Conservation (phyloP, 257 asterid genomes). For the Lithospermum erythrorhizon region DNA sequence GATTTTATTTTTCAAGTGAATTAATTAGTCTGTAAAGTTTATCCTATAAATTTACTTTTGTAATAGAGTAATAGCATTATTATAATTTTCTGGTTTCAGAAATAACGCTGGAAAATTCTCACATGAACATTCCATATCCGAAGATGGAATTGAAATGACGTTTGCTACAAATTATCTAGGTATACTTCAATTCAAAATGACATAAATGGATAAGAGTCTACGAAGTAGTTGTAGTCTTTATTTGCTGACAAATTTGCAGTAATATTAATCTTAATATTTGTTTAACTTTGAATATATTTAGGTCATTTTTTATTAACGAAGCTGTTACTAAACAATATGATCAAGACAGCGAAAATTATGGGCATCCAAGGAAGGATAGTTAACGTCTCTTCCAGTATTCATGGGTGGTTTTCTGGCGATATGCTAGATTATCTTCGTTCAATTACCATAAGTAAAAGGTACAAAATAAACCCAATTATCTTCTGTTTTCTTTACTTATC, state of each 20-base stretch:
- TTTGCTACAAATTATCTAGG: conserved; percentile 91
- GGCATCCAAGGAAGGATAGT: conserved; percentile 85
- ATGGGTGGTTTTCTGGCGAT: conserved; percentile 90
- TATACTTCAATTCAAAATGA: conserved; percentile 4
- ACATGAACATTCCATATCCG: conserved; percentile 61
- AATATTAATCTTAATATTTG: not conserved
- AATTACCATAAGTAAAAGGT: conserved; percentile 74
- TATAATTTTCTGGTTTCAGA: conserved; percentile 23
- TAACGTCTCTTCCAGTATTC: conserved; percentile 83
- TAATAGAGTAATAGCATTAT: too few species aligned
- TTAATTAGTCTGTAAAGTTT: too few species aligned
- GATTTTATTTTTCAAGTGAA: too few species aligned
- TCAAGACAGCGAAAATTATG: conserved; percentile 38
- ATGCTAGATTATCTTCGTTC: conserved; percentile 40
- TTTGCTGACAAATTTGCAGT: too few species aligned
- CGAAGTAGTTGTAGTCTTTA: too few species aligned
- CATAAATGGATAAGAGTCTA: not conserved
- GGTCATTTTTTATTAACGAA: conserved; percentile 86
- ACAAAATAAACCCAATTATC: too few species aligned
- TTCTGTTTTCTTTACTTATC: too few species aligned
- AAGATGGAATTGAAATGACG: conserved; percentile 94
- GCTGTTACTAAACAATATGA: conserved; percentile 62
- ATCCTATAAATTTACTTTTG: too few species aligned
- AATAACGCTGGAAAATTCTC: conserved; percentile 95
- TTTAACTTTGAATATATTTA: conserved; percentile 6